phyloP scores from a whole-genome alignment of 2,329 filamentous ascomycete genomes.

The Pestalotiopsis sp. region DNA sequence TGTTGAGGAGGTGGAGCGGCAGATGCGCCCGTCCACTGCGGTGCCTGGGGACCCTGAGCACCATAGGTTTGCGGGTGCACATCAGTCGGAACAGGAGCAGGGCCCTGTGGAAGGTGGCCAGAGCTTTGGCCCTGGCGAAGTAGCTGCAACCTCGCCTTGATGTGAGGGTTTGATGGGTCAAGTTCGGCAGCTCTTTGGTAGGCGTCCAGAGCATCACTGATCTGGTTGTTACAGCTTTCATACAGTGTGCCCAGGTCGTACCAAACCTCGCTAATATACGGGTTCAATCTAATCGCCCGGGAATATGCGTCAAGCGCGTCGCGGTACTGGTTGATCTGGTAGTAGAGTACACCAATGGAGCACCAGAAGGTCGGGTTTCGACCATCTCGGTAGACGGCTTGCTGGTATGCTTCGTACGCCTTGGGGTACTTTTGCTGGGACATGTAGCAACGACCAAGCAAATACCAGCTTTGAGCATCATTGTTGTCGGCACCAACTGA shows the following conservation, averaged over 20 bases:
- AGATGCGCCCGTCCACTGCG: constrained; percentile 81
- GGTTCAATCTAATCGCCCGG: constrained; percentile 92
- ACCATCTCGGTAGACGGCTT: constrained; percentile 96
- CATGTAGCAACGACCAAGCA: constrained; percentile 98
- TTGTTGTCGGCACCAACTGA: constrained; percentile 91
- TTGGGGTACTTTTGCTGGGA: constrained; percentile 98
- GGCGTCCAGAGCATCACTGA: constrained; percentile 91
- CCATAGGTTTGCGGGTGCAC: constrained; percentile 94
- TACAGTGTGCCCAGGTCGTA: constrained; percentile 98
- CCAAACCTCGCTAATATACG: constrained; percentile 99
- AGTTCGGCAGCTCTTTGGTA: constrained; percentile 94
- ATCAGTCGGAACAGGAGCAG: constrained; percentile 88
- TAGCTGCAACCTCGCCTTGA: constrained; percentile 90
- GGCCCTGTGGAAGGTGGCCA: constrained; percentile 67
- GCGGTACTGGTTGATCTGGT: constrained; percentile 99
- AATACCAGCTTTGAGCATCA: constrained; percentile 98
- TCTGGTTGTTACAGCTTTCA: constrained; percentile 99
- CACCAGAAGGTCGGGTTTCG: constrained; percentile 99
- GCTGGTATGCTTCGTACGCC: constrained; percentile 97
- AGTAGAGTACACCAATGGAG: constrained; percentile 97
- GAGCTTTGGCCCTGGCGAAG: constrained; percentile 79
- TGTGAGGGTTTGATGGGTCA: constrained; percentile 90
- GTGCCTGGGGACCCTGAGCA: constrained; percentile 80
- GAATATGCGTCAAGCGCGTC: constrained; percentile 98
- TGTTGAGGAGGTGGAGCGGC: constrained; percentile 51